Evolutionary conservation across 2,329 filamentous ascomycete genomes (phyloP).

Genomic region (Madurella mycetomatis): DNA sequence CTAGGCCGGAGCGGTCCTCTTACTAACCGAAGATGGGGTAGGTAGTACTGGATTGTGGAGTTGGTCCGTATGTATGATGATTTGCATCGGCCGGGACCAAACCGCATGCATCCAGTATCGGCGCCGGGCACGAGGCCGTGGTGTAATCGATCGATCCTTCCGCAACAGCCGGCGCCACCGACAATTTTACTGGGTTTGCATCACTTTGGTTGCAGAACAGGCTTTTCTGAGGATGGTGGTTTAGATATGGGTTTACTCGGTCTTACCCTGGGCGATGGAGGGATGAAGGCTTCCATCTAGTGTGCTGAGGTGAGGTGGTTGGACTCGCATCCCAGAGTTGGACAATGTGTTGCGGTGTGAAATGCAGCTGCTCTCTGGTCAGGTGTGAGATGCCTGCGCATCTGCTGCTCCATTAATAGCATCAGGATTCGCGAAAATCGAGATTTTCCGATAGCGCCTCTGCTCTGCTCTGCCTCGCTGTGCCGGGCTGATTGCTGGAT

Average conservation of each 20-base stretch:
- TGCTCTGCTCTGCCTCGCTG: not conserved
- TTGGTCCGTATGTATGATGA: no score
- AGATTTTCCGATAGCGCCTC: constrained; percentile 4
- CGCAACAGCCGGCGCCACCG: not conserved
- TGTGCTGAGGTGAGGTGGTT: not conserved
- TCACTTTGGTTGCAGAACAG: not conserved
- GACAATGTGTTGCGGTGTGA: not conserved
- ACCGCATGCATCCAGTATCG: not conserved
- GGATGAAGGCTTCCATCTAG: no score
- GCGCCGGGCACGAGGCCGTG: not conserved
- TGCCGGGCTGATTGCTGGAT: not conserved
- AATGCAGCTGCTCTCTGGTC: not conserved
- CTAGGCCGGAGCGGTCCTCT: no score
- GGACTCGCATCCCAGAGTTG: not conserved
- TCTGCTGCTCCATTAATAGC: constrained; percentile 4
- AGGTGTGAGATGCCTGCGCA: not conserved
- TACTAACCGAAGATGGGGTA: no score
- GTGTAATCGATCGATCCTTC: not conserved
- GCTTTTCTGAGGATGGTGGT: not conserved
- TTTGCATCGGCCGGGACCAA: no score
- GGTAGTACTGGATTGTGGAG: no score
- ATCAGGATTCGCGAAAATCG: not conserved
- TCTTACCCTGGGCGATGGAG: no score
- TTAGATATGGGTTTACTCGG: not conserved
- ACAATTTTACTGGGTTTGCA: not conserved